phyloP scores from a whole-genome alignment of 495 filamentous ascomycete genomes.

The Trichocladium antarcticum region DNA sequence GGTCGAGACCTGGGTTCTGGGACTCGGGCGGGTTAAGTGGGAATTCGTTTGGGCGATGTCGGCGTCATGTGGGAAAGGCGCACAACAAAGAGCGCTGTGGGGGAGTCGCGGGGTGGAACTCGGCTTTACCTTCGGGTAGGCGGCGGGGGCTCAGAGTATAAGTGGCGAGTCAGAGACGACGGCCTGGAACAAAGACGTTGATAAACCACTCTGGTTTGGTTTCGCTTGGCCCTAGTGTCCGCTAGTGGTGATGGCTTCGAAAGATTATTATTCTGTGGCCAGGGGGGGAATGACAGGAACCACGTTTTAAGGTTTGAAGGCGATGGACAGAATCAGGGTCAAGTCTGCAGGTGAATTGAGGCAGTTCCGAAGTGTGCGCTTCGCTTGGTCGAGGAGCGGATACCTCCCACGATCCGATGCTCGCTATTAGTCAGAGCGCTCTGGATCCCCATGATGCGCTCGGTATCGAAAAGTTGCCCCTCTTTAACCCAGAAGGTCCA shows the following conservation, averaged over 20 bases:
- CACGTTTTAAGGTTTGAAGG: background rate
- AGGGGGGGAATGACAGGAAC: background rate
- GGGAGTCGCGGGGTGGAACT: background rate
- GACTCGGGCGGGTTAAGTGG: background rate
- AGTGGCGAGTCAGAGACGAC: conserved; percentile 1
- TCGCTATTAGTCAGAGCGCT: conserved; percentile 15
- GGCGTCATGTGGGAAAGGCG: background rate
- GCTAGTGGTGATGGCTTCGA: conserved; percentile 6
- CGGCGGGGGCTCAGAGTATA: background rate
- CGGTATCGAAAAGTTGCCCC: conserved; percentile 22
- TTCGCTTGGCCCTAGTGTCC: background rate
- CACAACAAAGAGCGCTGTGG: background rate
- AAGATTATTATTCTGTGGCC: background rate
- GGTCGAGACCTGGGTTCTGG: background rate
- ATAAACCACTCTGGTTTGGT: background rate
- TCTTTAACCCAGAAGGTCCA: conserved; percentile 12
- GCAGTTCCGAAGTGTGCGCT: background rate
- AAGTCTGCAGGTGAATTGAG: background rate
- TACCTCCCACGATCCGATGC: conserved; percentile 10
- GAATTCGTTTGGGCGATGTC: conserved; percentile 8
- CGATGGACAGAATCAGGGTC: conserved; percentile 6
- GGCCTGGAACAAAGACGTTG: conserved; percentile 6
- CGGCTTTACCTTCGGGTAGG: conserved; percentile 9
- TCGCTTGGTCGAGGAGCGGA: conserved; percentile 1
- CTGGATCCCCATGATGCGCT: conserved; percentile 22